phyloP scores from a whole-genome alignment of 768 basidiomycete species.

The Auricularia sp. region DNA sequence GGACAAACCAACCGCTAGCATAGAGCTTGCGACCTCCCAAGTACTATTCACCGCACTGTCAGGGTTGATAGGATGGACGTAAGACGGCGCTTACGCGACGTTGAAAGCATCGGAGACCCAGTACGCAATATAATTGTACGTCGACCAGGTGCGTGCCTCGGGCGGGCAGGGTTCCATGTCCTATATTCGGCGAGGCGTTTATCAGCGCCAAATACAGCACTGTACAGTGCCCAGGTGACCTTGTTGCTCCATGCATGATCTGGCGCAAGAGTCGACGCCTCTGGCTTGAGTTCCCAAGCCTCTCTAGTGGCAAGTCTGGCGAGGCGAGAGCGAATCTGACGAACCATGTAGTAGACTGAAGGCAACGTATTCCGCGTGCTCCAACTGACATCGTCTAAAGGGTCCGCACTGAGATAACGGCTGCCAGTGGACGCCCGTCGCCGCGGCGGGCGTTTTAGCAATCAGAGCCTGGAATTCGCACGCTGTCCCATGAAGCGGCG shows the following conservation, averaged over 20 bases:
- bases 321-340: background rate
- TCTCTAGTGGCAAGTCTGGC: background rate
- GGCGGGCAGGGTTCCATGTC: constrained; percentile 58
- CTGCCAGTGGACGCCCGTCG: too few species aligned
- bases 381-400: too few species aligned
- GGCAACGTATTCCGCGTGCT: background rate
- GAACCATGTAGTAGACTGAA: background rate
- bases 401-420: too few species aligned
- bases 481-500: too few species aligned
- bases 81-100: background rate
- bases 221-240: constrained; percentile 22
- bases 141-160: constrained; percentile 53
- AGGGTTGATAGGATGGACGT: constrained; percentile 13
- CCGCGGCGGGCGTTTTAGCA: too few species aligned
- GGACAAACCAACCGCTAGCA: constrained; percentile 65
- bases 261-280: constrained; percentile 46
- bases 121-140: constrained; percentile 57
- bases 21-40: constrained; percentile 46
- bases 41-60: constrained; percentile 5
- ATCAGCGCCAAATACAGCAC: background rate
- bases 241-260: constrained; percentile 54
- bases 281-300: constrained; percentile 41
- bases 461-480: too few species aligned
- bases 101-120: constrained; percentile 28
- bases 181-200: background rate